Base-by-base conservation (phyloP, 345 rosid genomes). In the Eucalyptus cloeziana region DNA sequence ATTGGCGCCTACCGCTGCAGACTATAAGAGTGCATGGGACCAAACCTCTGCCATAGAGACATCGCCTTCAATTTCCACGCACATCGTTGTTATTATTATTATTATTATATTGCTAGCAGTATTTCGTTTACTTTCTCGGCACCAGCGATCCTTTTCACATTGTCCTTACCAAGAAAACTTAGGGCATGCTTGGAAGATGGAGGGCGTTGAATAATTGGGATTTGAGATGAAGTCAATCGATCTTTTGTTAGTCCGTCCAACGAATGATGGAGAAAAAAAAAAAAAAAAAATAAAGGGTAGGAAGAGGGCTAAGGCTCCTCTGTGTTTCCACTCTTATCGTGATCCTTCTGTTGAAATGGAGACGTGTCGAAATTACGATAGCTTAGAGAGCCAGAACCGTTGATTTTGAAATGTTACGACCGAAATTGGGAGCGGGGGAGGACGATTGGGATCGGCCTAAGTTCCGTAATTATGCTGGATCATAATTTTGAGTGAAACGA, bases 1-100 rank as follows among this genome's bases (percentile, higher is more conserved):
- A 71, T 21, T 71, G 83, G 83, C 83, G 83, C 83, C 83, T 37
- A 10, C 83, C 83, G 40, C 83, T 37, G 83, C 83, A 71, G 83
- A 71, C 83, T 5, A 7, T 27, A 71, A 37, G 25, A 21, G 83
- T 10, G 83, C 83, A 37, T 19, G 27, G 83, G 45, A 37, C 83
- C 83, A 10, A 9, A 21, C 12, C 83, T 71, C 27, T 5, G 27
- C 83, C 83, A 10, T 12, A 10, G 27, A 37, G 27, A 21, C 22
- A 21, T 10, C 45, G 83, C 45, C 45, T 71, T 71, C 83, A 19
- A 71, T 37, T 37, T 37, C 83, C 27, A 21, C 45, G 25, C 83
- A 37, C 40, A 37, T 52, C 58, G 58, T 52, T 52, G 19, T 52
- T 52, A 52, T 21, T 52, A 37, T 71, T 71, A 71, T 71, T 4